Evolutionary conservation across 768 basidiomycete genomes (phyloP).

Genomic region (Boletus speciosus): DNA sequence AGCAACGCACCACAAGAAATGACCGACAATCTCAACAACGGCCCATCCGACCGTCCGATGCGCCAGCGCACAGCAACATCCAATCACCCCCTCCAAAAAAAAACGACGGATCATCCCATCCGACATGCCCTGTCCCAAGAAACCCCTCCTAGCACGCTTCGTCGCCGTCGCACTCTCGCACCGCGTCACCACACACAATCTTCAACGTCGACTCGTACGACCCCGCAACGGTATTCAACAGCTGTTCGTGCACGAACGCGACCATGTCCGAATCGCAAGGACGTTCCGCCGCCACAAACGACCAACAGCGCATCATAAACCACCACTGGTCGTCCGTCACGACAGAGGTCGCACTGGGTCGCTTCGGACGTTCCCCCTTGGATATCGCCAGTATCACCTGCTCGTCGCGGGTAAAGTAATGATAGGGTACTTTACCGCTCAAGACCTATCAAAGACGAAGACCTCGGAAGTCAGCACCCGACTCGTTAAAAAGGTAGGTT

Average conservation of each 20-base stretch:
- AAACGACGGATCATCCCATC: background rate
- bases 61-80: background rate
- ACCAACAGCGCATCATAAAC: slow-evolving; percentile 26
- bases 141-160: background rate
- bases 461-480: background rate
- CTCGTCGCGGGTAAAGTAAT: slow-evolving; percentile 17
- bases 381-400: slow-evolving; percentile 19
- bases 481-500: background rate
- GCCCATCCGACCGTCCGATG: background rate
- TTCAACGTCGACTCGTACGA: background rate
- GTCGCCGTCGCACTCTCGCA: background rate
- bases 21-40: no score
- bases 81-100: background rate
- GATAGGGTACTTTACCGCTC: slow-evolving; percentile 23
- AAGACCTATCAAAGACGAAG: slow-evolving; percentile 9
- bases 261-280: slow-evolving; percentile 31
- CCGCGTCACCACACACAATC: background rate
- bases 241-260: slow-evolving; percentile 16
- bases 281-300: slow-evolving; percentile 27
- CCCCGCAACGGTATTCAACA: slow-evolving; percentile 2
- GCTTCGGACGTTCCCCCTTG: slow-evolving; percentile 8
- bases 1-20: no score
- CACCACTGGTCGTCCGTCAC: slow-evolving; percentile 22
- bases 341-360: slow-evolving; percentile 1
- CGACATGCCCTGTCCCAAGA: background rate